Conservation (phyloP, 2,329 filamentous ascomycete genomes). For the Neofusicoccum umdonicola region DNA sequence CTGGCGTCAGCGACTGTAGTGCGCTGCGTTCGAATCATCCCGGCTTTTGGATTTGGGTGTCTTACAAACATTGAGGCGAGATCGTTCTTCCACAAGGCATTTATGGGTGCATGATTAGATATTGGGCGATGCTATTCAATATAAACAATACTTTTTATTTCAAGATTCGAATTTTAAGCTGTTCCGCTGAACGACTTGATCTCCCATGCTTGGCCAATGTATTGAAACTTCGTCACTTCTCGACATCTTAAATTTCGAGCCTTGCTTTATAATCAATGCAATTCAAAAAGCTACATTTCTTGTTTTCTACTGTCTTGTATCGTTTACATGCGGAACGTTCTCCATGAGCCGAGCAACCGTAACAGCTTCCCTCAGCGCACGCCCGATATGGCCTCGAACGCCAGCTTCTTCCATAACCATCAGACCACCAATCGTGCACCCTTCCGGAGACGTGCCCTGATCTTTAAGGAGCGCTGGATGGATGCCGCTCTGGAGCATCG, state of each 20-base stretch:
- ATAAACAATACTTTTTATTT: too few species aligned
- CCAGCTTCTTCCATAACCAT: constrained; percentile 34
- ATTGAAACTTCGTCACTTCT: too few species aligned
- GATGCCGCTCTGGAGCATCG: constrained; percentile 31
- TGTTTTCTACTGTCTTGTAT: constrained; percentile 33
- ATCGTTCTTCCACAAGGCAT: constrained; percentile 22
- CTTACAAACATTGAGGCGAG: constrained; percentile 27
- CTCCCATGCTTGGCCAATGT: too few species aligned
- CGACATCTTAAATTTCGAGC: too few species aligned
- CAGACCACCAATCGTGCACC: constrained; percentile 33
- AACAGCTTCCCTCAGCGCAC: constrained; percentile 48
- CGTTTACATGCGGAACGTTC: constrained; percentile 40
- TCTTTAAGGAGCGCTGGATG: constrained; percentile 30
- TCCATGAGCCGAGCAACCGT: constrained; percentile 47
- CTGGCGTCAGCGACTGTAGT: constrained; percentile 26
- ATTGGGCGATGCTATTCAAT: too few species aligned
- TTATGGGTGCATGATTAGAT: not conserved
- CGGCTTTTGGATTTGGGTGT: constrained; percentile 30
- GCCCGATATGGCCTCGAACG: constrained; percentile 28
- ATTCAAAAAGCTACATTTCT: too few species aligned
- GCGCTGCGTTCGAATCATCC: constrained; percentile 30
- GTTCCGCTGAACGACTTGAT: too few species aligned
- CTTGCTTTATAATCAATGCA: too few species aligned
- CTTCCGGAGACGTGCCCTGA: constrained; percentile 31
- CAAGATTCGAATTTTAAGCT: too few species aligned